A percentile compares a stretch with the other conserved stretches of the same genome.
These are phyloP conservation scores for Auricularia sp. DNA, from an alignment of 768 basidiomycete species.

Conservation along the genomic window DNA sequence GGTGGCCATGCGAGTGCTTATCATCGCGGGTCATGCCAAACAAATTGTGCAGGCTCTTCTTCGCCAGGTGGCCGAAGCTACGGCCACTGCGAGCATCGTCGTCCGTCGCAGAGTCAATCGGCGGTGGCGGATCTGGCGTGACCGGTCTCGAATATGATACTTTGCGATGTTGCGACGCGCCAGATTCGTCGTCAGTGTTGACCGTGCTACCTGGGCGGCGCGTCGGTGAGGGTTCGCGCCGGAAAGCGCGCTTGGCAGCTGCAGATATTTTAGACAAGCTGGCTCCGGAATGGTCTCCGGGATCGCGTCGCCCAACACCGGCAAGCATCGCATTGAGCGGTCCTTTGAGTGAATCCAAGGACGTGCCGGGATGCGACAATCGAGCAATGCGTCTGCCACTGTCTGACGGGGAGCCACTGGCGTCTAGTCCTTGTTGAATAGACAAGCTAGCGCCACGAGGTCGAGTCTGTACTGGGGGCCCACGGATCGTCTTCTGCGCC, in stretches of 20 bases:
- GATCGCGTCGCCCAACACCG: background rate
- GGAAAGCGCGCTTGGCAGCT: background rate
- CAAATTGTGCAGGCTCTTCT: background rate
- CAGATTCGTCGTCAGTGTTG: conserved; percentile 1
- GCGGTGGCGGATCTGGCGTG: background rate
- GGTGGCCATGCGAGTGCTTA: background rate
- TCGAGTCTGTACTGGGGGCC: background rate
- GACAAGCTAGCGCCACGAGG: background rate
- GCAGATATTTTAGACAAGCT: background rate
- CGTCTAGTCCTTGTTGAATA: background rate
- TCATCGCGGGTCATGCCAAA: background rate
- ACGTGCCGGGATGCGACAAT: background rate
- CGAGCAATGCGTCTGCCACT: background rate
- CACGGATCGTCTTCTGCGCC: background rate
- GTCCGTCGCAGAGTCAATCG: background rate
- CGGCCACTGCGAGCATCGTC: background rate
- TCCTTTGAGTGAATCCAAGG: background rate
- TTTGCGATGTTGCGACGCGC: background rate
- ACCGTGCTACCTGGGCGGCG: background rate
- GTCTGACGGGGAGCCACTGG: background rate
- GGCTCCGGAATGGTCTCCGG: background rate
- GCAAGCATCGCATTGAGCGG: background rate
- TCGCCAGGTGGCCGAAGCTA: background rate
- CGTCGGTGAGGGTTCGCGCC: background rate
- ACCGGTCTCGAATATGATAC: background rate